These are phyloP conservation scores for Multifurca ochricompacta DNA, from an alignment of 768 basidiomycete species.

Conservation along the genomic window DNA sequence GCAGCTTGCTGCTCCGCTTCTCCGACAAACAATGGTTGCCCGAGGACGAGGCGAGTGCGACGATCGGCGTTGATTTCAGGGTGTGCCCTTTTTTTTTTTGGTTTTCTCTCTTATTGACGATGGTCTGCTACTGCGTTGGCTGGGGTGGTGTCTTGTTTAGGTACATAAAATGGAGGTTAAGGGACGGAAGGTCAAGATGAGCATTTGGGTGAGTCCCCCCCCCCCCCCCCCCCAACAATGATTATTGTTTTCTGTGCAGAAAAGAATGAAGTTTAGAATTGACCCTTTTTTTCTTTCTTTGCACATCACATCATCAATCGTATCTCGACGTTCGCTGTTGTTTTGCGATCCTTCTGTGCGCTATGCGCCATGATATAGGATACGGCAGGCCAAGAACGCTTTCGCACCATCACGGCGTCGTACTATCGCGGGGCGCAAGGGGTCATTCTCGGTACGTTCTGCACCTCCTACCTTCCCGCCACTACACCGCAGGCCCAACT, in stretches of 20 bases:
- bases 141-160: constrained; percentile 30
- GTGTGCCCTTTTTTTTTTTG: constrained; percentile 35
- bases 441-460: constrained; percentile 58
- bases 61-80: constrained; percentile 80
- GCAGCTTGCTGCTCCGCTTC: constrained; percentile 86
- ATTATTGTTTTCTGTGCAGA: too few species aligned
- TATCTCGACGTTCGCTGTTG: too few species aligned
- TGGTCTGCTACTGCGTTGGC: background rate
- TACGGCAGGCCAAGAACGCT: constrained; percentile 95
- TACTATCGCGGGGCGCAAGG: constrained; percentile 91
- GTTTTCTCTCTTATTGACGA: background rate
- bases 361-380: too few species aligned
- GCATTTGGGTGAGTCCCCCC: constrained; percentile 79
- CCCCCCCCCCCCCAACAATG: too few species aligned
- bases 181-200: constrained; percentile 82
- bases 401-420: constrained; percentile 88
- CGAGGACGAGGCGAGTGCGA: constrained; percentile 82
- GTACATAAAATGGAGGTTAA: constrained; percentile 85
- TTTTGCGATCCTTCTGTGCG: background rate
- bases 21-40: constrained; percentile 94
- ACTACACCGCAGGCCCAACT: background rate
- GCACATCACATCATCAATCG: too few species aligned
- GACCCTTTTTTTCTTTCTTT: background rate
- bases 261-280: too few species aligned
- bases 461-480: background rate